Evolutionary conservation across 208 protist species (phyloP).

Genomic region (Acanthamoeba sp.): DNA sequence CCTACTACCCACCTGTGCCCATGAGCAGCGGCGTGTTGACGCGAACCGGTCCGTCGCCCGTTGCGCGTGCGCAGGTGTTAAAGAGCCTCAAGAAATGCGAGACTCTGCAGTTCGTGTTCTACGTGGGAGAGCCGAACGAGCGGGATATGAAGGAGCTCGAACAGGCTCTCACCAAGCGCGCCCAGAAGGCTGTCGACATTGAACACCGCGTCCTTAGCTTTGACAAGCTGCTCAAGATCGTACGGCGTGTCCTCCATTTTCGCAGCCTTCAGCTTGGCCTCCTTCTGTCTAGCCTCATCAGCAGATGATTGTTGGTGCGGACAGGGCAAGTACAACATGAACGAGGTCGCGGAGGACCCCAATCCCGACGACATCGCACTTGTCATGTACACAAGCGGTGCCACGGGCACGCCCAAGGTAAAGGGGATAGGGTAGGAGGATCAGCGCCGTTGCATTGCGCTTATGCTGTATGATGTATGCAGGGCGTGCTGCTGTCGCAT

Average conservation of each 20-base stretch:
- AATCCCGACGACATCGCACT: conserved; percentile 56
- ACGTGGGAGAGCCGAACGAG: conserved; percentile 5
- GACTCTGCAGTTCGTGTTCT: background rate
- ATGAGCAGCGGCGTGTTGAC: too few relatives aligned
- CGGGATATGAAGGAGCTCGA: background rate
- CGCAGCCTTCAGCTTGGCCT: background rate
- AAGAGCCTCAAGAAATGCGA: conserved; percentile 10
- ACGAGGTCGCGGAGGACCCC: background rate
- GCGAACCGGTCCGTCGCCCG: too few relatives aligned
- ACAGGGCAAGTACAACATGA: conserved; percentile 68
- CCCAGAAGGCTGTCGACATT: background rate
- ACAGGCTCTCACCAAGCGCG: background rate
- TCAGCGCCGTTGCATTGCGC: too few relatives aligned
- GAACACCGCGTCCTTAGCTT: conserved; percentile 1
- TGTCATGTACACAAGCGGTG: conserved; percentile 79
- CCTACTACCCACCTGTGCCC: too few relatives aligned
- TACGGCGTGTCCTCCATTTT: background rate
- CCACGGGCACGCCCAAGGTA: conserved; percentile 78
- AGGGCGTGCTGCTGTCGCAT: conserved; percentile 67
- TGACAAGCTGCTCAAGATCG: conserved; percentile 12
- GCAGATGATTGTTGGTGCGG: background rate
- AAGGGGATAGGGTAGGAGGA: too few relatives aligned
- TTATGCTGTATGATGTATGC: too few relatives aligned
- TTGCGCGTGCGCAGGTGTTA: background rate
- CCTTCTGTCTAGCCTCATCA: background rate